A percentile compares a stretch with the other conserved stretches of the same genome.
These are phyloP conservation scores for Stromatinia cepivora DNA, from an alignment of 2,329 filamentous ascomycete species.

Conservation along the genomic window DNA sequence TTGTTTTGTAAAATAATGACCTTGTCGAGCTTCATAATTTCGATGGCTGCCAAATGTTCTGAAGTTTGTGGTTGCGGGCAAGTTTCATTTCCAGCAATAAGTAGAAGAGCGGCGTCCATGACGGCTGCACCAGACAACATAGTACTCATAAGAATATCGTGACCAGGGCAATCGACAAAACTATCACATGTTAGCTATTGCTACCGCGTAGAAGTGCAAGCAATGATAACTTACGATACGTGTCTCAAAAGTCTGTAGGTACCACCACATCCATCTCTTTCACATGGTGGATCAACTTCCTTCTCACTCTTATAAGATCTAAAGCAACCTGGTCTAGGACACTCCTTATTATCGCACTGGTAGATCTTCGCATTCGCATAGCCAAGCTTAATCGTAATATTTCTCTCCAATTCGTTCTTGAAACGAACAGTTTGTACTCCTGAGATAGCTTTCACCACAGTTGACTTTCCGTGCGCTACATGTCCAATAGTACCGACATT, in stretches of 20 bases:
- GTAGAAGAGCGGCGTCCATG: conserved; percentile 96
- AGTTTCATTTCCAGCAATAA: conserved; percentile 97
- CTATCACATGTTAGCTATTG: conserved; percentile 49
- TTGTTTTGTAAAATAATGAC: conserved; percentile 99
- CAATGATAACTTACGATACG: conserved; percentile 69
- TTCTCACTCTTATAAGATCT: conserved; percentile 98
- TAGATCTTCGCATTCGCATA: conserved; percentile 99
- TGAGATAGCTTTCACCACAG: conserved; percentile 98
- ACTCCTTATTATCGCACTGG: conserved; percentile 91
- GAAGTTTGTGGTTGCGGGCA: conserved; percentile 98
- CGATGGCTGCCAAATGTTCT: conserved; percentile 96
- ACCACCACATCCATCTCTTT: conserved; percentile 86
- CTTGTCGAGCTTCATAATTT: conserved; percentile 99
- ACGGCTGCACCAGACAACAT: conserved; percentile 99
- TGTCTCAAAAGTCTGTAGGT: conserved; percentile 87
- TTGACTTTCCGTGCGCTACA: conserved; percentile 98
- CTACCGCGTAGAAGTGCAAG: conserved; percentile 10
- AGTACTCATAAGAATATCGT: conserved; percentile 99
- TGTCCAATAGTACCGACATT: conserved; percentile 99
- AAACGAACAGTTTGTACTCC: conserved; percentile 98
- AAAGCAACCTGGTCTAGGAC: conserved; percentile 93
- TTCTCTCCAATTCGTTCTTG: conserved; percentile 99
- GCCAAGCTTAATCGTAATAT: conserved; percentile 99
- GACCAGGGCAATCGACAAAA: conserved; percentile 97
- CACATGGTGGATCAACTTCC: conserved; percentile 94